These are phyloP conservation scores for Aspergillus carbonarius DNA, from an alignment of 2,329 filamentous ascomycete species.

Conservation along the genomic window DNA sequence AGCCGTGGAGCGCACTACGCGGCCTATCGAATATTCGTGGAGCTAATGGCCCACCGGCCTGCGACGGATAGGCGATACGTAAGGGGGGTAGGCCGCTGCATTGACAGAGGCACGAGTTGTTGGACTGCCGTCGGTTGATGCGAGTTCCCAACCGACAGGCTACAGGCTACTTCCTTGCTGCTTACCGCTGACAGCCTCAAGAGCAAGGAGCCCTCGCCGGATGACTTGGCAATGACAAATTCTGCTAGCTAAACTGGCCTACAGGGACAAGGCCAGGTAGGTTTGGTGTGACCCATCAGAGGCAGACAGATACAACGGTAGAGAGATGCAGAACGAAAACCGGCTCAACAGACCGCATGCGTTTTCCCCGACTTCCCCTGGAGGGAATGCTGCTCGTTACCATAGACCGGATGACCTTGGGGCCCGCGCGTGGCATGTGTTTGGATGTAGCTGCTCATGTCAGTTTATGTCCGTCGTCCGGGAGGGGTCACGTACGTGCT, in stretches of 20 bases:
- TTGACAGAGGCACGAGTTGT: not conserved
- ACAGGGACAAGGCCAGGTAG: not conserved
- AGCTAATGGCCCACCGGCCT: not conserved
- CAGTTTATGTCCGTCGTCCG: not conserved
- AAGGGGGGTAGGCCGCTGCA: not conserved
- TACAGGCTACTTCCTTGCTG: not conserved
- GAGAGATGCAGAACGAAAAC: not conserved
- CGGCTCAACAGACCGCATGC: constrained; percentile 70
- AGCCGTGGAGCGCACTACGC: not conserved
- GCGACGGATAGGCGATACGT: not conserved
- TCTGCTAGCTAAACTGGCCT: not conserved
- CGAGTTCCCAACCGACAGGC: not conserved
- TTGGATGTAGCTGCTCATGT: constrained; percentile 7
- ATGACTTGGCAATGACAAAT: not conserved
- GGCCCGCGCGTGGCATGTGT: constrained; percentile 12
- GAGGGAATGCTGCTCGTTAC: constrained; percentile 76
- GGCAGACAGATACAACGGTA: not conserved
- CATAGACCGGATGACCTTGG: constrained; percentile 44
- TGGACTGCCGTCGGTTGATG: not conserved
- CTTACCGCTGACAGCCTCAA: not conserved
- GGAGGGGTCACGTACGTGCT: constrained; percentile 52
- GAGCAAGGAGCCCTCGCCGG: not conserved
- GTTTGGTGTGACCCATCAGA: not conserved
- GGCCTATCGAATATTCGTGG: not conserved
- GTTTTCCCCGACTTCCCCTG: constrained; percentile 88